phyloP scores from a whole-genome alignment of 2,329 filamentous ascomycete species.

The Cryphonectria naterciae region DNA sequence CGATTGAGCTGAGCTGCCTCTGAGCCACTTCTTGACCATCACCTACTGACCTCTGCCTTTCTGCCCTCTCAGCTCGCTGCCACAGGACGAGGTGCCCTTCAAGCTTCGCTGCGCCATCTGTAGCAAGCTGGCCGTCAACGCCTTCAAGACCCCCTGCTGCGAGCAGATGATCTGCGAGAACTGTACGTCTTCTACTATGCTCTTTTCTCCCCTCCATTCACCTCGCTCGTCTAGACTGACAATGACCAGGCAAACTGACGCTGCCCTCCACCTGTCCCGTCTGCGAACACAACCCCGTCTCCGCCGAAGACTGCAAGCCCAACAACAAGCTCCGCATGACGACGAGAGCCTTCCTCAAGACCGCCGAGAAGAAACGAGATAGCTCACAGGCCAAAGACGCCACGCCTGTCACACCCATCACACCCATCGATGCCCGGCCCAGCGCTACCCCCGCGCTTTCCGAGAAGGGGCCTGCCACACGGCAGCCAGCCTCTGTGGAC shows the following conservation, averaged over 20 bases:
- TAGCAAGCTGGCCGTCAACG: conserved; percentile 86
- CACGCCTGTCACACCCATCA: conserved; percentile 44
- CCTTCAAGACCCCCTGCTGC: conserved; percentile 90
- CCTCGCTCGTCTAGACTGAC: conserved; percentile 25
- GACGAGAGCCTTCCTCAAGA: conserved; percentile 87
- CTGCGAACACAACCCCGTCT: conserved; percentile 89
- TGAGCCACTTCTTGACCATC: too few species aligned
- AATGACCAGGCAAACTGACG: conserved; percentile 70
- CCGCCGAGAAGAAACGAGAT: conserved; percentile 86
- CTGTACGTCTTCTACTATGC: conserved; percentile 57
- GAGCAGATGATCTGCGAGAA: conserved; percentile 91
- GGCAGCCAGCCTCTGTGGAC: conserved; percentile 11
- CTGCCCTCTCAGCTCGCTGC: conserved; percentile 64
- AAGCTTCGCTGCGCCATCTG: conserved; percentile 95
- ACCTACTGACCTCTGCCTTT: conserved; percentile 23
- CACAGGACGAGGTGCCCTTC: conserved; percentile 86
- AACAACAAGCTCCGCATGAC: conserved; percentile 93
- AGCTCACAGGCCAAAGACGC: conserved; percentile 58
- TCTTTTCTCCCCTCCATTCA: not conserved
- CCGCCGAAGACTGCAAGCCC: conserved; percentile 81
- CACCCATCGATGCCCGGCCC: conserved; percentile 47
- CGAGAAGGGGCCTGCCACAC: conserved; percentile 10
- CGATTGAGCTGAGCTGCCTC: too few species aligned
- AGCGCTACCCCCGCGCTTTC: conserved; percentile 32
- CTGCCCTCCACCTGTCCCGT: conserved; percentile 83